A percentile compares a stretch with the other conserved stretches of the same genome.
phyloP scores from a whole-genome alignment of 306 rosid genomes.

The Cicer bijugum region DNA sequence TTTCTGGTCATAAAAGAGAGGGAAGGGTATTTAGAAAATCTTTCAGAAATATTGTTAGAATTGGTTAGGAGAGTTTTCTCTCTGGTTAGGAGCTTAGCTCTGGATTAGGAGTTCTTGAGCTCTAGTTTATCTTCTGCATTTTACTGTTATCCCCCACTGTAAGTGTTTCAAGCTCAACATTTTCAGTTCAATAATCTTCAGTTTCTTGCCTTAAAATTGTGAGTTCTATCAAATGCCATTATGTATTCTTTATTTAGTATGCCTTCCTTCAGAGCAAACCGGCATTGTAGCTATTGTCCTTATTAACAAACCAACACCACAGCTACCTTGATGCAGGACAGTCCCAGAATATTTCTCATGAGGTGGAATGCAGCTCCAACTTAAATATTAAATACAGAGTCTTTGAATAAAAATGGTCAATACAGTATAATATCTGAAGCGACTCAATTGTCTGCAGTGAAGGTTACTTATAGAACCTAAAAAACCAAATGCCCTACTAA shows the following conservation, averaged over 20 bases:
- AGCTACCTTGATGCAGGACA: background rate
- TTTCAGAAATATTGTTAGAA: too few relatives aligned
- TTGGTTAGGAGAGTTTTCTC: too few relatives aligned
- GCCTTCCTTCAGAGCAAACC: background rate
- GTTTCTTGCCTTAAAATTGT: too few relatives aligned
- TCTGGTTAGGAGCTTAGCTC: too few relatives aligned
- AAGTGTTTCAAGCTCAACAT: too few relatives aligned
- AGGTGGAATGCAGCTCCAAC: background rate
- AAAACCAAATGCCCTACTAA: background rate
- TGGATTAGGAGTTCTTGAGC: too few relatives aligned
- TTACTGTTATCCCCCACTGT: too few relatives aligned
- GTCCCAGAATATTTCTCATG: background rate
- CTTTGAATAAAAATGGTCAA: background rate
- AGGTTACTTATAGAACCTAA: background rate
- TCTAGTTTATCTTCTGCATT: too few relatives aligned
- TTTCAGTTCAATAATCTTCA: too few relatives aligned
- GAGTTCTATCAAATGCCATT: background rate
- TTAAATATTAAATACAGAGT: background rate
- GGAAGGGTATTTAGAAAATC: too few relatives aligned
- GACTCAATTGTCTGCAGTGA: background rate
- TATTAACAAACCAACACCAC: background rate
- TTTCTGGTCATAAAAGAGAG: background rate
- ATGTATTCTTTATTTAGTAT: background rate
- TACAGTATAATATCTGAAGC: background rate
- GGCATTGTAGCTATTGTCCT: background rate